Base-by-base conservation (phyloP, 352 stramenopile species). In the Globisporangium middletonii region DNA sequence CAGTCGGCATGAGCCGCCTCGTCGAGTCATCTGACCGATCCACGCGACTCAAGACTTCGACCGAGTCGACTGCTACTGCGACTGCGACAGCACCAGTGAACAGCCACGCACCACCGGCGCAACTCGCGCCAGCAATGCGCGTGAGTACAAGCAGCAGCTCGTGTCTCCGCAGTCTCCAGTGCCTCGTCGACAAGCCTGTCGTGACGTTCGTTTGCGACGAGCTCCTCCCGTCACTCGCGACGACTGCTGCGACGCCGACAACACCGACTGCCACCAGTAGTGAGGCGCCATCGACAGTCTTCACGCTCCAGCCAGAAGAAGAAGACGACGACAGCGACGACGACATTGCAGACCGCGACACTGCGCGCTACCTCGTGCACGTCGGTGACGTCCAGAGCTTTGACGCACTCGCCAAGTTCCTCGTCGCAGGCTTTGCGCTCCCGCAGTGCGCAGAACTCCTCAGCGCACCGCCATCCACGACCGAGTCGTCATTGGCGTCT, bases 1-100 rank as follows among this genome's bases (percentile, higher is more conserved):
- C 54, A 28, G 54, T 38, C 37, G 54, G 54, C 45, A 53, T 47
- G 54, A 60, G 44, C 18, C 54, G 54, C 4, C 54, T 53, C 54
- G 44, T 60, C 30, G 54, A 60, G n/a, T 53, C 54, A 0, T 11
- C 38, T n/a, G 41, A 8, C 30, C 30, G 30, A 8, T 35, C 30
- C 3, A 35, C 30, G 30, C 30, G 30, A 35, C 30, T 4, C 30
- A 35, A 35, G 30, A 35, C 30, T 8, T 35, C 30, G 30, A 35
- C 16, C 18, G 43, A 26, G 43, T 47, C 18, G 6, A 47, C 43
- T 47, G 15, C n/a, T 3, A 26, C 16, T 23, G 30, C 30, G 30
- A 35, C 30, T 23, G 23, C 23, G 23, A 23, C 23, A 23, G 23
- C 23, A 23, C 23, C 23, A 23, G 23, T 23, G 23, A 23, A 35